Evolutionary conservation across 345 rosid genomes (phyloP).

Genomic region (Clausena lansium): DNA sequence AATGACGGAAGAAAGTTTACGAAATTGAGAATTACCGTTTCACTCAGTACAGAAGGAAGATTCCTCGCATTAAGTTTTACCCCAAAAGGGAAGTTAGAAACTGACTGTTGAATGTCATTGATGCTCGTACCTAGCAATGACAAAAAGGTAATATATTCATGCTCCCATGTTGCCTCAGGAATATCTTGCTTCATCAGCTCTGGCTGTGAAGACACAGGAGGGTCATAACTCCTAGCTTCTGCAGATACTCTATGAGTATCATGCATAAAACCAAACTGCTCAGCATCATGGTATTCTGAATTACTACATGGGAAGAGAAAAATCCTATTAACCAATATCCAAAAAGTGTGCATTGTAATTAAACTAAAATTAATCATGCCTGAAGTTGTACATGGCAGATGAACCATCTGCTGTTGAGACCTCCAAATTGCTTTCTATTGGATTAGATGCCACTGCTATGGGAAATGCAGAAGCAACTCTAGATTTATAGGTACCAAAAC

Average conservation of each 20-base stretch:
- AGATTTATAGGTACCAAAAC: constrained; percentile 50
- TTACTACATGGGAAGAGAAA: constrained; percentile 27
- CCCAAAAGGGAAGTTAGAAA: constrained; percentile 19
- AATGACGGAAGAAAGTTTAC: neutral
- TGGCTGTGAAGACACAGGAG: constrained; percentile 15
- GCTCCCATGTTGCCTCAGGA: constrained; percentile 15
- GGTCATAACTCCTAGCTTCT: constrained; percentile 16
- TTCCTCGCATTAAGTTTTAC: constrained; percentile 21
- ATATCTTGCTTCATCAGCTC: constrained; percentile 21
- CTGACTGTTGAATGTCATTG: constrained; percentile 16
- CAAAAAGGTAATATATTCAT: constrained; percentile 10
- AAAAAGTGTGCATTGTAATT: constrained; percentile 3
- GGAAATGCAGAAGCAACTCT: constrained; percentile 18
- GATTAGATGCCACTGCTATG: constrained; percentile 15
- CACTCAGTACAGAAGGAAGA: constrained; percentile 22
- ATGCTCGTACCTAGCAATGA: constrained; percentile 20
- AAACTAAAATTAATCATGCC: constrained; percentile 21
- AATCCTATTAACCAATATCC: constrained; percentile 1
- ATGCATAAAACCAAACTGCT: constrained; percentile 21
- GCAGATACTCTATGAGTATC: constrained; percentile 22
- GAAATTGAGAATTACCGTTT: constrained; percentile 29
- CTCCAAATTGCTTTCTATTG: constrained; percentile 18
- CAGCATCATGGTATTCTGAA: constrained; percentile 13
- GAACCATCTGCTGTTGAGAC: constrained; percentile 21
- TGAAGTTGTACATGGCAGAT: constrained; percentile 23